Conservation (phyloP, 164 flowering plant species). For the Magnolia sinica region DNA sequence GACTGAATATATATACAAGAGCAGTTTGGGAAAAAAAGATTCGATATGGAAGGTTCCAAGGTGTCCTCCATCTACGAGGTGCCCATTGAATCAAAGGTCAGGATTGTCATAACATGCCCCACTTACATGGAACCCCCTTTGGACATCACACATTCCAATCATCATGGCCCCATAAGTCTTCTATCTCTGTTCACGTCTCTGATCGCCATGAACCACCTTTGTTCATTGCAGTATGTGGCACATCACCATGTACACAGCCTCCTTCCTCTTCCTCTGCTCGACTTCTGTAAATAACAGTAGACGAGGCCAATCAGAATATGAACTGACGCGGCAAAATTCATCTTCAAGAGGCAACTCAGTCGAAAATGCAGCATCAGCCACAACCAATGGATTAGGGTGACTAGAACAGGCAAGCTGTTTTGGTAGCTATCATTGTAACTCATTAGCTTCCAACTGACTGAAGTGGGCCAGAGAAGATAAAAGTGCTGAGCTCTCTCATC, state of each 20-base stretch:
- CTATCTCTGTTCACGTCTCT: background rate
- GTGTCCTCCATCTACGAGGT: background rate
- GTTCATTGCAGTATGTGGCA: constrained; percentile 79
- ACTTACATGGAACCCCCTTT: background rate
- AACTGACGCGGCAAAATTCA: constrained; percentile 67
- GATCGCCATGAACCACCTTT: background rate
- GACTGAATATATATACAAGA: background rate
- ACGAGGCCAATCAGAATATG: constrained; percentile 36
- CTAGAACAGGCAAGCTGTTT: background rate
- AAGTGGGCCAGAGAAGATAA: background rate
- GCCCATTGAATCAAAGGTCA: background rate
- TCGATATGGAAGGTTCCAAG: background rate
- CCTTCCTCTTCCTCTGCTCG: constrained; percentile 92
- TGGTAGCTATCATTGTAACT: background rate
- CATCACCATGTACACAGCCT: constrained; percentile 74
- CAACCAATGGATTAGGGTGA: background rate
- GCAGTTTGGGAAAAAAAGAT: background rate
- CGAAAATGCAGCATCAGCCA: background rate
- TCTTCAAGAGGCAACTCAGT: constrained; percentile 29
- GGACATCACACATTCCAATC: background rate
- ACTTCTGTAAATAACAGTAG: constrained; percentile 25
- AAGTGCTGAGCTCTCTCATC: background rate
- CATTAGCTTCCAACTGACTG: background rate
- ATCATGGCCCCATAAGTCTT: background rate
- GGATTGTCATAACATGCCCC: background rate